A percentile compares a stretch with the other conserved stretches of the same genome.
Evolutionary conservation across 805 yeast species (phyloP).

Genomic region (Yamadazyma nakazawae): DNA sequence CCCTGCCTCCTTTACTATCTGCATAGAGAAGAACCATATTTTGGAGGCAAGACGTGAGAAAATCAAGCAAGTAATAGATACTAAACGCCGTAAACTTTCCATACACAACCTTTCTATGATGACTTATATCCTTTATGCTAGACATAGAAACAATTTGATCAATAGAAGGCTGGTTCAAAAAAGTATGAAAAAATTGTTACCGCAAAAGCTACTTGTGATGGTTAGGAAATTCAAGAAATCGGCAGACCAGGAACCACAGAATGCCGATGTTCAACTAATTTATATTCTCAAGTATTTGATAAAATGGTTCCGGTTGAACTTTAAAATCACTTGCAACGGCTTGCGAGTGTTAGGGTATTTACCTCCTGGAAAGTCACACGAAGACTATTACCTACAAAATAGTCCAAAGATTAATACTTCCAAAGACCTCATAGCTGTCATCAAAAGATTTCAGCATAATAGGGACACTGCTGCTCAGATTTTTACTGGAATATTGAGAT

Average conservation of each 20-base stretch:
- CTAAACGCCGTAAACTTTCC: conserved; percentile 7
- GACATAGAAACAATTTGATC: conserved; percentile 20
- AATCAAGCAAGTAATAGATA: not conserved
- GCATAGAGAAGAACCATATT: not conserved
- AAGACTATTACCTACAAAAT: conserved; percentile 21
- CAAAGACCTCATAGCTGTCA: conserved; percentile 11
- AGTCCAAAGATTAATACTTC: conserved; percentile 12
- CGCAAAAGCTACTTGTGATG: conserved; percentile 16
- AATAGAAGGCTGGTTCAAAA: conserved; percentile 18
- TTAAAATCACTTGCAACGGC: conserved; percentile 27
- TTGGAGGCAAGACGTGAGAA: not conserved
- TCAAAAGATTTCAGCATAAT: conserved; percentile 26
- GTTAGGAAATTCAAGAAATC: conserved; percentile 18
- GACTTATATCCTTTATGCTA: conserved; percentile 21
- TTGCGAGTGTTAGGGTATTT: conserved; percentile 26
- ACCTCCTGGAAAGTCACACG: conserved; percentile 13
- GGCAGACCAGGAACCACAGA: not conserved
- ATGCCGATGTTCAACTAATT: conserved; percentile 19
- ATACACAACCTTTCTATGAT: conserved; percentile 24
- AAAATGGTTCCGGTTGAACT: conserved; percentile 34
- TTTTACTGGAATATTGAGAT: conserved; percentile 26
- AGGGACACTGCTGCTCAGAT: conserved; percentile 34
- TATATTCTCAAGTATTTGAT: conserved; percentile 29
- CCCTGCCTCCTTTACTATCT: not conserved
- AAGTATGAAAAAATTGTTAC: conserved; percentile 23